These are phyloP conservation scores for Candida chauliodis DNA, from an alignment of 805 yeast genomes.

Conservation along the genomic window DNA sequence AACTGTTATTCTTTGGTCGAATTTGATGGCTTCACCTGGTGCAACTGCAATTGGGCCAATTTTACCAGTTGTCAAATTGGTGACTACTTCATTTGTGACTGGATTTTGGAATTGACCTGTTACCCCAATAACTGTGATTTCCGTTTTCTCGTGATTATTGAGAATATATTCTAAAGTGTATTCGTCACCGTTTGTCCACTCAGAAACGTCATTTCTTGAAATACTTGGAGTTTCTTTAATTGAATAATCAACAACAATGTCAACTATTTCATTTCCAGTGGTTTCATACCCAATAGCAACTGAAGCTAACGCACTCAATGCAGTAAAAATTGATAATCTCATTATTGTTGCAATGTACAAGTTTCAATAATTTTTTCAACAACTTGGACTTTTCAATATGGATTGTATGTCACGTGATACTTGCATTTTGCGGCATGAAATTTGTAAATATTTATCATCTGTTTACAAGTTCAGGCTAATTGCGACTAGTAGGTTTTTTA, in stretches of 20 bases:
- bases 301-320: conserved; percentile 9
- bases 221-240: conserved; percentile 44
- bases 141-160: conserved; percentile 55
- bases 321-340: conserved; percentile 15
- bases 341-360: conserved; percentile 6
- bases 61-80: conserved; percentile 63
- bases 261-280: conserved; percentile 8
- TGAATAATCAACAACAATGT: conserved; percentile 44
- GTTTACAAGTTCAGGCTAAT: too few relatives aligned
- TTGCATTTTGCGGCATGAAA: too few relatives aligned
- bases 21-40: conserved; percentile 45
- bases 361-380: conserved; percentile 1
- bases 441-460: too few relatives aligned
- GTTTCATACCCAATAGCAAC: conserved; percentile 11
- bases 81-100: conserved; percentile 44
- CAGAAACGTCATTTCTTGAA: conserved; percentile 37
- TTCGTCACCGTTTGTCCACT: conserved; percentile 48
- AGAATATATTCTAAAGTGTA: conserved; percentile 50
- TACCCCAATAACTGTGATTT: conserved; percentile 55
- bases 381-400: too few relatives aligned
- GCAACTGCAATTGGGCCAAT: conserved; percentile 57
- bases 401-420: too few relatives aligned
- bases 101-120: conserved; percentile 65
- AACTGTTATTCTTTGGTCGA: conserved; percentile 60
- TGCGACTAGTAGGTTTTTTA: too few relatives aligned